Base-by-base conservation (phyloP, 2,329 filamentous ascomycete genomes). In the Seiridium unicorne region DNA sequence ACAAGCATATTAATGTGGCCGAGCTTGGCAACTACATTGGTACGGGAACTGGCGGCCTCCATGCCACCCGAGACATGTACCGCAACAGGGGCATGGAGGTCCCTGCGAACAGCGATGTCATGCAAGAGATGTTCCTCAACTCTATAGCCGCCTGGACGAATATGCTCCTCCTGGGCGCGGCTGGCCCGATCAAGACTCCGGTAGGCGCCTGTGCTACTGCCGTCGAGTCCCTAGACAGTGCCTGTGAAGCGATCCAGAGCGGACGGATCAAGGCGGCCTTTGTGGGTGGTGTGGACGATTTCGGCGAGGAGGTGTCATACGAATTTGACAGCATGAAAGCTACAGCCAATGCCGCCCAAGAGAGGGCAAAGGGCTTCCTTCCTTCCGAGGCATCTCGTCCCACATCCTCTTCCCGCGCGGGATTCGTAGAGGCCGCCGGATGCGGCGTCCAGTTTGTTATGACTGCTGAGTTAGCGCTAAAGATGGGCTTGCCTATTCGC, bases 191-290 rank as follows among this genome's bases (percentile, higher is more conserved):
- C 18, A 65, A 64, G 4, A 74, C 76, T 0, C 74, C 74, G 2
- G 69, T 72, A 0, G 74, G 74, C 0, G 70, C 75, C 1, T 78
- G 74, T 38, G 75, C 76, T 0, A 78, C 75, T 0, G 65, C 67
- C 0, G 34, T 78, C 1, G 75, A 78, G 61, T 71, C 70, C 0
- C 58, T 77, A 0, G 73, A 78, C 42, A 66, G 64, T 5, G 76
- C 67, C 3, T 70, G 60, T 58, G 75, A 77, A 6, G 56, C 66
- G 0, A 73, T 77, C 32, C 55, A 60, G 3, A 61, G 51, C 31
- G 72, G 73, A 6, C 69, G 67, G 34, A 68, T 69, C 1, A 73
- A 72, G 44, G 57, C 70, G 2, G 66, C 63, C 9, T 54, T 77
- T 0, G 74, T 76, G 2, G 74, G 74, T 2, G 75, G 74, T 0